Evolutionary conservation across 441 rosid species (phyloP).

Genomic region (Erodium chrysanthum): DNA sequence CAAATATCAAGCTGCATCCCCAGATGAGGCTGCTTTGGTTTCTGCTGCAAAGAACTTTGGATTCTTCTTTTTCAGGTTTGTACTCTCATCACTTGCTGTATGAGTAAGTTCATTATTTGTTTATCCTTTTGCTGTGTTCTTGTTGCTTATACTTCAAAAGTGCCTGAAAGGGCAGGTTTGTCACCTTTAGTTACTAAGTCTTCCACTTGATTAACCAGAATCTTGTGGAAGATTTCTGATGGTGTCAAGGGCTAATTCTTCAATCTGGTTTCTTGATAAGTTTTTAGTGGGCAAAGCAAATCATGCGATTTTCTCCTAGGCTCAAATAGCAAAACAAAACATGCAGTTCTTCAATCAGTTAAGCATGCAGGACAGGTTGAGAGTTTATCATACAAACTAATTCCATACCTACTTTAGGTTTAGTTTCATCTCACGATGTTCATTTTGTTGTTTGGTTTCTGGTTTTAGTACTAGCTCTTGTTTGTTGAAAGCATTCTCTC

Average conservation of each 20-base stretch:
- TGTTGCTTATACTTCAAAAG: neutral
- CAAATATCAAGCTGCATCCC: conserved; percentile 97
- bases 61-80: conserved; percentile 85
- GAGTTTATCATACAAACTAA: neutral
- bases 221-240: neutral
- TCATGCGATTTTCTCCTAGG: neutral
- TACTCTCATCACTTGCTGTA: neutral
- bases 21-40: conserved; percentile 98
- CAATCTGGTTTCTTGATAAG: too few species aligned
- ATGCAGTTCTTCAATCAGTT: too few species aligned
- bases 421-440: neutral
- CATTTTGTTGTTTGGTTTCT: neutral
- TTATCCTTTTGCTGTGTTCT: neutral
- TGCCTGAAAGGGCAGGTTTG: neutral
- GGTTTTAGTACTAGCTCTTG: too few species aligned
- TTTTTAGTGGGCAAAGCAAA: too few species aligned
- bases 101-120: too few species aligned
- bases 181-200: neutral
- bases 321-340: neutral
- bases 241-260: neutral
- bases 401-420: neutral
- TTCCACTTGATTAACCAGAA: neutral
- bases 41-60: conserved; percentile 97
- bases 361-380: neutral
- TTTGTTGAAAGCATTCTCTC: too few species aligned